Conservation (phyloP, 768 basidiomycete genomes). For the Guyanaporus albipodus region DNA sequence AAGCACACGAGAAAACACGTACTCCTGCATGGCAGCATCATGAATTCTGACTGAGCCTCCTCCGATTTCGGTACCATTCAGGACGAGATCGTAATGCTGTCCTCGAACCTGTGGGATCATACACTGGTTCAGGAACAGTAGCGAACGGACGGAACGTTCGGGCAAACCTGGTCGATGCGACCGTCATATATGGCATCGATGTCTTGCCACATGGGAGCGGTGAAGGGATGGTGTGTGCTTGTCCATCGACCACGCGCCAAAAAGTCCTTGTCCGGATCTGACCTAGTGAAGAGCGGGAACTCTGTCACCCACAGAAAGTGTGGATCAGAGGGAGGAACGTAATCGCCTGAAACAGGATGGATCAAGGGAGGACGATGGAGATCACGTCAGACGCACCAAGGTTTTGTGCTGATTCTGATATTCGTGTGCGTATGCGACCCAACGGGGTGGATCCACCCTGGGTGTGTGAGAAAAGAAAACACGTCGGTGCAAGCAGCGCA, state of each 20-base stretch:
- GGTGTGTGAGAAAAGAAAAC: conserved; percentile 19
- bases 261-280: conserved; percentile 84
- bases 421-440: conserved; percentile 62
- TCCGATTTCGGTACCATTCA: conserved; percentile 92
- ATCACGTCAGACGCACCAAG: conserved; percentile 44
- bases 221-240: conserved; percentile 94
- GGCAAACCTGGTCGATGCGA: conserved; percentile 51
- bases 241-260: conserved; percentile 87
- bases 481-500: conserved; percentile 14
- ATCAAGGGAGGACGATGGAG: not conserved
- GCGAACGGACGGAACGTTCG: not conserved
- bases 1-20: conserved; percentile 70
- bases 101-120: conserved; percentile 67
- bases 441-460: conserved; percentile 87
- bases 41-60: conserved; percentile 93
- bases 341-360: conserved; percentile 44
- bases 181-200: conserved; percentile 71
- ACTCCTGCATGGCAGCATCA: conserved; percentile 81
- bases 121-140: not conserved
- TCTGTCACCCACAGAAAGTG: conserved; percentile 96
- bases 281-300: conserved; percentile 86
- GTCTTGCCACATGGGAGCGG: conserved; percentile 92
- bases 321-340: conserved; percentile 52
- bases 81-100: conserved; percentile 93
- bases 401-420: conserved; percentile 63